These are phyloP conservation scores for Orbilia blumenaviensis DNA, from an alignment of 2,329 filamentous ascomycete genomes.

Conservation along the genomic window DNA sequence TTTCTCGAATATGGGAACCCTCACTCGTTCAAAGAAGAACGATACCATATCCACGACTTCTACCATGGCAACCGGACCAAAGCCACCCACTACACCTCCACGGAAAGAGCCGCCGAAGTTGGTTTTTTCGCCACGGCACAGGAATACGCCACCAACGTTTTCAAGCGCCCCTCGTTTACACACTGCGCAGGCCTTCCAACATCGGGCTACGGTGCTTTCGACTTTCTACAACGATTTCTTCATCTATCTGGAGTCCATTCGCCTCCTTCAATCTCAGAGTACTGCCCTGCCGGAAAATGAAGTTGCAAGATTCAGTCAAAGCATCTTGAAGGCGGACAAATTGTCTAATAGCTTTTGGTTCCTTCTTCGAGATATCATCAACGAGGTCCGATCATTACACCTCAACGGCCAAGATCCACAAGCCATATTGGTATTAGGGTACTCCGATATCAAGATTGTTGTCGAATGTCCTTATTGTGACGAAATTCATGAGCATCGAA, in stretches of 20 bases:
- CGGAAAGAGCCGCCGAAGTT: neutral
- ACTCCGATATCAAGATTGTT: constrained; percentile 37
- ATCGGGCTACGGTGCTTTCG: constrained; percentile 1
- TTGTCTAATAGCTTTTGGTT: constrained; percentile 39
- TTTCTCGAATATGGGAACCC: neutral
- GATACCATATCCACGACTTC: neutral
- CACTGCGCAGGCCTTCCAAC: constrained; percentile 4
- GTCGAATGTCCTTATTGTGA: constrained; percentile 48
- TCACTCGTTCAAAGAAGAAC: neutral
- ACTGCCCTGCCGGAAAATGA: constrained; percentile 9
- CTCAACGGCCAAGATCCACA: constrained; percentile 19
- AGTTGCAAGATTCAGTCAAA: neutral
- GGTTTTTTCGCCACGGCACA: neutral
- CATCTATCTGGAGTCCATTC: constrained; percentile 26
- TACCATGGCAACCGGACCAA: neutral
- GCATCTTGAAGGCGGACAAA: constrained; percentile 26
- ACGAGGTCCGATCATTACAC: constrained; percentile 21
- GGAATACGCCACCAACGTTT: neutral
- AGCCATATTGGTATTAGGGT: constrained; percentile 28
- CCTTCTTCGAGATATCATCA: constrained; percentile 24
- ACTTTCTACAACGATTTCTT: constrained; percentile 22
- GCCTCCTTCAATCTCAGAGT: constrained; percentile 22
- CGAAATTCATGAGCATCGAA: constrained; percentile 29
- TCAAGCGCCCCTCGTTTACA: neutral
- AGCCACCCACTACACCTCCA: neutral